A percentile compares a stretch with the other conserved stretches of the same genome.
These are phyloP conservation scores for Fusarium solani-melongenae DNA, from an alignment of 2,329 filamentous ascomycete genomes.

Conservation along the genomic window DNA sequence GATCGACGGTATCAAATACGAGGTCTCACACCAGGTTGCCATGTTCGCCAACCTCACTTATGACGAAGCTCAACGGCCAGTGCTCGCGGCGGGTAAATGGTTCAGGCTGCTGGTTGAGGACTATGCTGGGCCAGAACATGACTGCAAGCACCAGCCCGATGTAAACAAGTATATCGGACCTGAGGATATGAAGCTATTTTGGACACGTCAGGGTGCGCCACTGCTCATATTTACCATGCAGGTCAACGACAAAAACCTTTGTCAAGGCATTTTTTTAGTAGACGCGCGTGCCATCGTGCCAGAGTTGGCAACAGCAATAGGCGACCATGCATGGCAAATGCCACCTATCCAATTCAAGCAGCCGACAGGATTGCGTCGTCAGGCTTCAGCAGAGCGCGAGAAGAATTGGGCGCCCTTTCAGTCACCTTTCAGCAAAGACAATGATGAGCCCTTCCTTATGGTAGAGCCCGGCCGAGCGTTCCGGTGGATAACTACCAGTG, in stretches of 20 bases:
- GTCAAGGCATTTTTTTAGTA: background rate
- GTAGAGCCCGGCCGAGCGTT: background rate
- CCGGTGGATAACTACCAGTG: background rate
- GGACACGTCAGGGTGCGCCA: background rate
- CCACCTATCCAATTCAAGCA: background rate
- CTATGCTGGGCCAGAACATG: background rate
- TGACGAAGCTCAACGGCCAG: background rate
- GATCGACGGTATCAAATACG: background rate
- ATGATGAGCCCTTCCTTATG: background rate
- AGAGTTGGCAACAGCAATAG: background rate
- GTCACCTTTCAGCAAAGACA: background rate
- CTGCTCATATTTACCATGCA: background rate
- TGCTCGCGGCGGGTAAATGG: background rate
- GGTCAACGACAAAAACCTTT: background rate
- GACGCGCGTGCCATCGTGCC: background rate
- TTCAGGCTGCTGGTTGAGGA: background rate
- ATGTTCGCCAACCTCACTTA: constrained; percentile 8
- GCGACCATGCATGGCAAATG: background rate
- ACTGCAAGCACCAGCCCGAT: background rate
- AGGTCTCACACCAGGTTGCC: background rate
- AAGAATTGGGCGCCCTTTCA: constrained; percentile 1
- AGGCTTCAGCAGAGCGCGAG: background rate
- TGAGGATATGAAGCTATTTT: background rate
- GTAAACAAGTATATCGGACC: background rate
- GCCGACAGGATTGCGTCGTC: background rate